Percentiles rank a stretch among this genome's conserved stretches.
phyloP scores from a whole-genome alignment of 371 early-diverging fungal species.

The Gilbertella persicaria region DNA sequence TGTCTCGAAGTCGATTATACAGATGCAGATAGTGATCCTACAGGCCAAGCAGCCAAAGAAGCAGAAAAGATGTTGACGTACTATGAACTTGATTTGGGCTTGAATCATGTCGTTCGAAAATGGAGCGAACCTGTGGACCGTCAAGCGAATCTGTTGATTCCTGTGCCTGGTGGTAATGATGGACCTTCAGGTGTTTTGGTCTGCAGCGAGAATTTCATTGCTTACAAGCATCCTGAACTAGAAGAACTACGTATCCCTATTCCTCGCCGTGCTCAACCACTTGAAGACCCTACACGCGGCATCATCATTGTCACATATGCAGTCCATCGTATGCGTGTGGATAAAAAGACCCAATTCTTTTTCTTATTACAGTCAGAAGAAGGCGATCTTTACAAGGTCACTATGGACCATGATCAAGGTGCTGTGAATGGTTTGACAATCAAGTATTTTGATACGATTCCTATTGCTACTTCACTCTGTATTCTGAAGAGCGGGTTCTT shows the following conservation, averaged over 20 bases:
- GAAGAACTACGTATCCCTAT: conserved; percentile 78
- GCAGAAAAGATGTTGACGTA: conserved; percentile 87
- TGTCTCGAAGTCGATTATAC: conserved; percentile 87
- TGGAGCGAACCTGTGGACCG: conserved; percentile 87
- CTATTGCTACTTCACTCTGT: conserved; percentile 77
- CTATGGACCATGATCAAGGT: conserved; percentile 79
- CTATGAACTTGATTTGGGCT: conserved; percentile 97
- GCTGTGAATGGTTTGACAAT: conserved; percentile 70
- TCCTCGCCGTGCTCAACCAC: conserved; percentile 80
- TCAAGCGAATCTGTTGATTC: conserved; percentile 80
- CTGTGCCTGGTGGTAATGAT: conserved; percentile 91
- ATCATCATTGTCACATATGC: conserved; percentile 81
- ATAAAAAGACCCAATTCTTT: conserved; percentile 84
- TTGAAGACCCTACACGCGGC: conserved; percentile 65
- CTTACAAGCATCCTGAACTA: conserved; percentile 81
- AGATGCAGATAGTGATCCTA: conserved; percentile 83
- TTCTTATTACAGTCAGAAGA: conserved; percentile 89
- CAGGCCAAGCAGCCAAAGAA: conserved; percentile 73
- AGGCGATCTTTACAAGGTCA: conserved; percentile 95
- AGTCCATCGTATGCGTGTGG: conserved; percentile 88
- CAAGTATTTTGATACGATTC: conserved; percentile 95
- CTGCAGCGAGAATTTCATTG: conserved; percentile 87
- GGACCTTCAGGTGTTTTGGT: conserved; percentile 98
- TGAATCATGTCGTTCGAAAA: conserved; percentile 96
- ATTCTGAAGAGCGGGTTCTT: conserved; percentile 94